A percentile compares a stretch with the other conserved stretches of the same genome.
phyloP scores from a whole-genome alignment of 2,329 filamentous ascomycete genomes.

The Neophaeococcomyces aloes region DNA sequence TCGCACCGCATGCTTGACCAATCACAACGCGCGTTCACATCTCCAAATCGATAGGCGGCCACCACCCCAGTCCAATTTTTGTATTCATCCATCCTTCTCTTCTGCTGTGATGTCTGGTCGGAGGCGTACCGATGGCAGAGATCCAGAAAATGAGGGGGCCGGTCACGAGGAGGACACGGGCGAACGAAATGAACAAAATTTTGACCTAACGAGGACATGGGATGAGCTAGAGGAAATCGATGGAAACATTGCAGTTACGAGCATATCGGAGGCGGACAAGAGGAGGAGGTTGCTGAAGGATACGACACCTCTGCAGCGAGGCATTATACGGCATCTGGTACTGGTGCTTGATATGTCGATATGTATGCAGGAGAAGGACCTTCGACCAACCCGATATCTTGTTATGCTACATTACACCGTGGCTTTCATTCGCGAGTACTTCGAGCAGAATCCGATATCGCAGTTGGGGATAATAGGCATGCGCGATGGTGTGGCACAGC shows the following conservation, averaged over 20 bases:
- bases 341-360: constrained; percentile 85
- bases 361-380: constrained; percentile 90
- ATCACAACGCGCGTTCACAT: neutral
- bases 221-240: constrained; percentile 70
- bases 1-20: too few species aligned
- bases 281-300: constrained; percentile 72
- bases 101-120: constrained; percentile 8
- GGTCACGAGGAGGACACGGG: constrained; percentile 11
- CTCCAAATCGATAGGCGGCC: constrained; percentile 11
- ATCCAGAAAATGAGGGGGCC: constrained; percentile 35
- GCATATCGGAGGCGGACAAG: constrained; percentile 70
- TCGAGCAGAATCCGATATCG: constrained; percentile 96
- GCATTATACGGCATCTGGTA: constrained; percentile 93
- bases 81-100: constrained; percentile 40
- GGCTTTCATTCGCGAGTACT: constrained; percentile 87
- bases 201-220: constrained; percentile 42
- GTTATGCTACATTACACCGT: constrained; percentile 72
- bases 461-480: constrained; percentile 89
- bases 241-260: constrained; percentile 64
- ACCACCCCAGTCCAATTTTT: constrained; percentile 17
- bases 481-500: constrained; percentile 77
- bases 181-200: constrained; percentile 33
- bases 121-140: constrained; percentile 15
- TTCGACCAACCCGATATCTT: constrained; percentile 76
- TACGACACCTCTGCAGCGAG: constrained; percentile 87